These are phyloP conservation scores for Volvox africanus DNA, from an alignment of 139 green algal genomes.

Conservation along the genomic window DNA sequence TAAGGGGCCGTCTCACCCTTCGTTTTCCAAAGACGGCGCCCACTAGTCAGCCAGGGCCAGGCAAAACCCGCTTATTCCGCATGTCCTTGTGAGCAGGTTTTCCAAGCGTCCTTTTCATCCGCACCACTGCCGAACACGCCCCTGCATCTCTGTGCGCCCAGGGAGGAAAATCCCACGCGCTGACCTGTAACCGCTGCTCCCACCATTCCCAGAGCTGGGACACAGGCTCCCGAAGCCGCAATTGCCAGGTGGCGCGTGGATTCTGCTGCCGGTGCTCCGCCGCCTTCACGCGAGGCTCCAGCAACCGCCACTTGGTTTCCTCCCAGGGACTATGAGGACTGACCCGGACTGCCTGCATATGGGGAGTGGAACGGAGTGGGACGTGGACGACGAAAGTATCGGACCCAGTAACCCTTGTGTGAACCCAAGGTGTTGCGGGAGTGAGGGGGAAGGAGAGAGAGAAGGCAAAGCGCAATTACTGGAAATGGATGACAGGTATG, in stretches of 20 bases:
- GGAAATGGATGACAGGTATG: no score
- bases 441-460: neutral
- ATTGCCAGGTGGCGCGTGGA: slow-evolving; percentile 26
- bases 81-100: no score
- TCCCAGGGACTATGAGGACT: slow-evolving; percentile 5
- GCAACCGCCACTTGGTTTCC: slow-evolving; percentile 56
- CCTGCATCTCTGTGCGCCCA: no score
- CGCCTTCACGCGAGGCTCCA: slow-evolving; percentile 38
- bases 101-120: no score
- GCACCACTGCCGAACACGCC: no score
- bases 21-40: no score
- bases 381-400: neutral
- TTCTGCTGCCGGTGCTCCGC: neutral
- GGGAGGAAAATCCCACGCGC: no score
- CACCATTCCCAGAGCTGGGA: slow-evolving; percentile 58
- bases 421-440: no score
- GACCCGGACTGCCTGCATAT: neutral
- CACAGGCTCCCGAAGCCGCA: slow-evolving; percentile 64
- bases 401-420: no score
- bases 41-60: no score
- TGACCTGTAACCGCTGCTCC: slow-evolving; percentile 54
- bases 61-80: no score
- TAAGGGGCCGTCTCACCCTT: no score
- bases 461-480: neutral
- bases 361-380: neutral